Evolutionary conservation across 2,329 filamentous ascomycete species (phyloP).

Genomic region (Aspergillus sp.): DNA sequence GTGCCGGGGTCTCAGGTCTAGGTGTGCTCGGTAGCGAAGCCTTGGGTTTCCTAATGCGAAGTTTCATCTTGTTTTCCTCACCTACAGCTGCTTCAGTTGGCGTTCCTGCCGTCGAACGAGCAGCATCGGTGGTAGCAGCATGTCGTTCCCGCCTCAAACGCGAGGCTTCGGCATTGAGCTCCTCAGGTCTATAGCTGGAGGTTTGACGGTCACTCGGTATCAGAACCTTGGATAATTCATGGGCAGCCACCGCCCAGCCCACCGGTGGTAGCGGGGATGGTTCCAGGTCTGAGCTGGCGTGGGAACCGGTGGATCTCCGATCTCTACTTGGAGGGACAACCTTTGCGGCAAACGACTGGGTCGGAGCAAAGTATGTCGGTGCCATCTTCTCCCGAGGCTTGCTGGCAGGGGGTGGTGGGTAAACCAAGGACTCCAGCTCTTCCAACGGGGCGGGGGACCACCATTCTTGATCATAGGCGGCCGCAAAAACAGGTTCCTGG

Average conservation of each 20-base stretch:
- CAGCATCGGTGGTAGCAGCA: slow-evolving; percentile 45
- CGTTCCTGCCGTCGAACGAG: slow-evolving; percentile 6
- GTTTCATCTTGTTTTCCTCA: slow-evolving; percentile 64
- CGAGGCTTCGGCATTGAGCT: slow-evolving; percentile 70
- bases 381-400: slow-evolving; percentile 57
- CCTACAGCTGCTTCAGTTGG: slow-evolving; percentile 19
- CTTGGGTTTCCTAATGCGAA: slow-evolving; percentile 67
- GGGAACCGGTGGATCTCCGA: slow-evolving; percentile 31
- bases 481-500: slow-evolving; percentile 13
- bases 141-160: slow-evolving; percentile 65
- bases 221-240: slow-evolving; percentile 78
- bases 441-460: slow-evolving; percentile 68
- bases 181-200: slow-evolving; percentile 72
- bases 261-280: slow-evolving; percentile 74
- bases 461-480: slow-evolving; percentile 67
- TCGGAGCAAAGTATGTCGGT: slow-evolving; percentile 82
- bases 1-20: slow-evolving; percentile 55
- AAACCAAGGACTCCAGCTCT: slow-evolving; percentile 63
- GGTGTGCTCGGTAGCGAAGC: slow-evolving; percentile 48
- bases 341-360: slow-evolving; percentile 82
- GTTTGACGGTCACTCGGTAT: slow-evolving; percentile 76
- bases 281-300: slow-evolving; percentile 46
- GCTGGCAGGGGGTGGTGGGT: slow-evolving; percentile 51
- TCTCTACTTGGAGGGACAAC: slow-evolving; percentile 68
- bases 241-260: slow-evolving; percentile 78